Base-by-base conservation (phyloP, 768 basidiomycete species). In the Heimioporus sp. region DNA sequence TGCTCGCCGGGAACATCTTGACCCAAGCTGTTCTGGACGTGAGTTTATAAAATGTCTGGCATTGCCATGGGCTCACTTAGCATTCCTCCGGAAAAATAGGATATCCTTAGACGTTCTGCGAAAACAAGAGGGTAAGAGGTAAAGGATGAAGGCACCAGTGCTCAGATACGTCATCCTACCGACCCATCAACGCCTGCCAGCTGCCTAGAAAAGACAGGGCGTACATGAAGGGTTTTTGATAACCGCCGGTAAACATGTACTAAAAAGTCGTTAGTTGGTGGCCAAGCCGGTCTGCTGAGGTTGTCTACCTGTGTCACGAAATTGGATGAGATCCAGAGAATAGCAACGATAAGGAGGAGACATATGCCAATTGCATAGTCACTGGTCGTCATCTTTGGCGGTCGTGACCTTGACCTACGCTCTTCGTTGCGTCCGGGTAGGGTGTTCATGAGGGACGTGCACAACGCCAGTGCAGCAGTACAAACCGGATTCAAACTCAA, bases 161-260 rank as follows among this genome's bases (percentile, higher is more conserved):
- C 86, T 93, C 65, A 96, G 74, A 64, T 97, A 98, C 11, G 96
- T 95, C 46, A 92, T 80, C 51, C 90, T 90, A 51, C 21, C 19
- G 30, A 19, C n/a, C 30, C 20, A 43, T 62, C 51, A 57, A 43
- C 11, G 28, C 40, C 34, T 2, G 28, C 46, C 5, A 44, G 31
- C 19, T 43, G n/a, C 42, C 37, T 24, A 34, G 11, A 44, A 37
- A 36, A 44, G 21, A 36, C 28, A 37, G 30, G 46, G 70, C 80
- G 51, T 54, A 86, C 94, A 94, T 74, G 70, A 96, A 98, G 10
- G 92, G 92, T 63, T 97, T 98, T 65, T 87, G 81, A 60, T 85
- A 96, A 39, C 90, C 92, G 35, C 72, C 79, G n/a, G 72, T 73
- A 48, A 80, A 80, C 53, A 82, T 62, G 51, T 77, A 73, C 83